Conservation (phyloP, 2,329 filamentous ascomycete species). For the Aspergillus sergii region DNA sequence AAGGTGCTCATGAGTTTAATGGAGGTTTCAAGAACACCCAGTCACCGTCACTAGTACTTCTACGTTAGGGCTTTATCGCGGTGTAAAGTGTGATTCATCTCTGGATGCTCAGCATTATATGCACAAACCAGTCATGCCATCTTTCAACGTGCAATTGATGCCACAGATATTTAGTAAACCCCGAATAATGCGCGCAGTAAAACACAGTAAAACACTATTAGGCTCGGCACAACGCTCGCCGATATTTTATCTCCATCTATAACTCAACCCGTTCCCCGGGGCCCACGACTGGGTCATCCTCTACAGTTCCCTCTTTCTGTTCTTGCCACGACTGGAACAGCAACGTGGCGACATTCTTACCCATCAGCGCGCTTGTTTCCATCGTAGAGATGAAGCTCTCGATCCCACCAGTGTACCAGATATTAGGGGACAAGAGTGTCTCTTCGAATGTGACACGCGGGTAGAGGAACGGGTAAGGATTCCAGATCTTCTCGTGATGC, state of each 20-base stretch:
- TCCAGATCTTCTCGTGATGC: conserved; percentile 76
- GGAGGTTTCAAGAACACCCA: no score
- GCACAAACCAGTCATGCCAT: not conserved
- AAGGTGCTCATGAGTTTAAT: not conserved
- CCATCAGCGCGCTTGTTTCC: conserved; percentile 94
- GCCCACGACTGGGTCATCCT: conserved; percentile 6
- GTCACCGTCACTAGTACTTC: no score
- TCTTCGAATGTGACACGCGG: conserved; percentile 88
- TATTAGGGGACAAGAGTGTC: conserved; percentile 58
- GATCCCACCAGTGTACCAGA: conserved; percentile 68
- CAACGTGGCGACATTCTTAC: conserved; percentile 62
- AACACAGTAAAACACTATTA: not conserved
- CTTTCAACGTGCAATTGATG: not conserved
- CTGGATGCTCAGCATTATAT: not conserved
- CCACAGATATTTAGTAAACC: not conserved
- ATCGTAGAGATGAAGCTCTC: conserved; percentile 96
- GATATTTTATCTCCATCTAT: conserved; percentile 6
- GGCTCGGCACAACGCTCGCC: not conserved
- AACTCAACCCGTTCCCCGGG: conserved; percentile 14
- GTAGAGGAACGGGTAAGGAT: conserved; percentile 82
- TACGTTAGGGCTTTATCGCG: no score
- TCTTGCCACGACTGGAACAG: conserved; percentile 57
- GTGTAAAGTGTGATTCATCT: not conserved
- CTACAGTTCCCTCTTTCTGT: conserved; percentile 8
- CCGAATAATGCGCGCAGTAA: not conserved